phyloP scores from a whole-genome alignment of 805 yeast genomes.

The Kurtzmaniella fragi region DNA sequence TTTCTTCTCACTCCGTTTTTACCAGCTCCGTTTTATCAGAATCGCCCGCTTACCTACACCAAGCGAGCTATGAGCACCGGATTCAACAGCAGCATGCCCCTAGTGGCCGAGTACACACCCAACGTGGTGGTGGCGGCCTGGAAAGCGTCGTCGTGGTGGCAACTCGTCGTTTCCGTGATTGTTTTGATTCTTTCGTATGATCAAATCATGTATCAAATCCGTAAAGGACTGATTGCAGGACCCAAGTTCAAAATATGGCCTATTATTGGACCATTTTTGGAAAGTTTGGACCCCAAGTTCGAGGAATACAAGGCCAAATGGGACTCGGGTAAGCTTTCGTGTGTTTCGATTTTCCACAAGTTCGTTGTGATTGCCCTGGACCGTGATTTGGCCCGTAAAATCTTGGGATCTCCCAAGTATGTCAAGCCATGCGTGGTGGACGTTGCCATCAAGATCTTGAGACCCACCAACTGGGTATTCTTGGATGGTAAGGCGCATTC shows the following conservation, averaged over 20 bases:
- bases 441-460: slow-evolving; percentile 86
- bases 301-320: slow-evolving; percentile 91
- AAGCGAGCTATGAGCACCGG: neutral
- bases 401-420: slow-evolving; percentile 75
- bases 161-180: slow-evolving; percentile 42
- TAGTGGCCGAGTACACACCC: slow-evolving; percentile 5
- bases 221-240: slow-evolving; percentile 88
- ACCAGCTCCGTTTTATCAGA: no score
- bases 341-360: slow-evolving; percentile 97
- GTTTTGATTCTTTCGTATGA: slow-evolving; percentile 56
- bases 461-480: slow-evolving; percentile 98
- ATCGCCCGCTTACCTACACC: no score
- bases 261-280: slow-evolving; percentile 92
- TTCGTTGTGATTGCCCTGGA: slow-evolving; percentile 91
- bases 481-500: slow-evolving; percentile 92
- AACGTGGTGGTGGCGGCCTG: slow-evolving; percentile 12
- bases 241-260: slow-evolving; percentile 90
- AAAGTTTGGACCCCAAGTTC: slow-evolving; percentile 91
- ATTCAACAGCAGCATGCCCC: slow-evolving; percentile 1
- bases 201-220: slow-evolving; percentile 70
- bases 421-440: slow-evolving; percentile 98
- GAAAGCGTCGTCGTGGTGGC: slow-evolving; percentile 46
- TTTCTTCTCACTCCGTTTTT: no score
- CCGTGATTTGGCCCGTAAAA: slow-evolving; percentile 84
- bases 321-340: slow-evolving; percentile 90